Conservation (phyloP, 2,329 filamentous ascomycete species). For the Nigrograna mackinnonii region DNA sequence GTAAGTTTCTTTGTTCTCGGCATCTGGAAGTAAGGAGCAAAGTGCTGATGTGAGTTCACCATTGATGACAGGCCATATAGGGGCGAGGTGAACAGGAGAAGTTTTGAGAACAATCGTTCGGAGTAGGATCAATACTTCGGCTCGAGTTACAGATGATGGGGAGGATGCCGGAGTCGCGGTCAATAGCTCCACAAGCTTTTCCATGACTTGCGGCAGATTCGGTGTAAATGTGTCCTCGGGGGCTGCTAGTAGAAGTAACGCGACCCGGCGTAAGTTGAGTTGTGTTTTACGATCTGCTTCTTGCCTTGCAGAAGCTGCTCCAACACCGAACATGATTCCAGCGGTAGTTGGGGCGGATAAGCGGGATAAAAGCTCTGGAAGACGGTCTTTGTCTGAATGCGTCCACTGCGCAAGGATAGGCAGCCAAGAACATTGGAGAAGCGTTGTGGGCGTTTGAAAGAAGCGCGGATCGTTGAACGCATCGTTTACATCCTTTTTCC, state of each 20-base stretch:
- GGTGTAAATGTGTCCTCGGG: conserved; percentile 78
- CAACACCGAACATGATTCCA: conserved; percentile 98
- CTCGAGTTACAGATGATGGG: conserved; percentile 84
- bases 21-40: conserved; percentile 71
- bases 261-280: conserved; percentile 81
- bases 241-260: conserved; percentile 77
- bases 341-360: conserved; percentile 86
- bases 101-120: conserved; percentile 80
- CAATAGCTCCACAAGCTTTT: conserved; percentile 85
- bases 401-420: conserved; percentile 83
- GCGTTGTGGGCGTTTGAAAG: conserved; percentile 68
- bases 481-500: conserved; percentile 91
- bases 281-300: conserved; percentile 94
- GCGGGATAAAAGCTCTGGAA: conserved; percentile 78
- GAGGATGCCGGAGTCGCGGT: conserved; percentile 84
- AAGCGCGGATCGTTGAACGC: conserved; percentile 90
- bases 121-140: conserved; percentile 87
- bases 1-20: conserved; percentile 73
- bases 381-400: conserved; percentile 82
- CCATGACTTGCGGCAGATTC: conserved; percentile 73
- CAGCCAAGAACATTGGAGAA: conserved; percentile 79
- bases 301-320: conserved; percentile 88
- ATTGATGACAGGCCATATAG: conserved; percentile 89
- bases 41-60: conserved; percentile 81
- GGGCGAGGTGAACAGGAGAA: conserved; percentile 76